Evolutionary conservation across 331 rosid species (phyloP), one percentile per base, ranked within the genome.

Genomic region (Prunus yedoensis): DNA sequence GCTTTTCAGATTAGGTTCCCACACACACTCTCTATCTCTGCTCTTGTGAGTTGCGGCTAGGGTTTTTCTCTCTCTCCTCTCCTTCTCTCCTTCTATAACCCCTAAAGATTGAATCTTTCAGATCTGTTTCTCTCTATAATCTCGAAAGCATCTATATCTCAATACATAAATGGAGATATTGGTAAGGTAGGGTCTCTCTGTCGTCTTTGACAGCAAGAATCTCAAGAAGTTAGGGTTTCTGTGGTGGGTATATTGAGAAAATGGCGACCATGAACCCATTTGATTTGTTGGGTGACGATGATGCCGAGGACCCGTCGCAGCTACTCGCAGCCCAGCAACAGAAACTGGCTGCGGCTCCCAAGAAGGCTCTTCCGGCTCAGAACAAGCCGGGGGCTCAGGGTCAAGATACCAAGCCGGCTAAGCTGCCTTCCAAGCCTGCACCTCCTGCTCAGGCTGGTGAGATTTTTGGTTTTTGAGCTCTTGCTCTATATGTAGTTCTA

Each of bases 361-460:
- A 93, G 88, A 93, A 93, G 67, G 85, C 77, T 1, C 14, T 9
- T 38, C 43, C 79, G 9, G 79, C 82, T 4, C 90, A 84, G 35
- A 59, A 58, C 56, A 89, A 86, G 66, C 66, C 77, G 1, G 77
- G 74, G 8, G 32, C 75, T 70, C 80, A 74, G 56, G 74, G 73
- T 11, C 85, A 74, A 68, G 87, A 63, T 45, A 60, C 46, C 70
- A 90, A 88, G 83, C 76, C 84, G 4, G 91, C 97, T 20, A 89
- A 81, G 80, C 83, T 92, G 72, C 99, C 99, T 6, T 74, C 97
- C 25, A 94, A 94, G 81, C 97, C 99, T 38, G 80, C 80, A 0
- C 93, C 97, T 66, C 99, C 97, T 4, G 27, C 97, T 69, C 92
- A 88, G 87, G 96, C 97, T 83, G 97, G 99, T 91, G 13, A 81